Percentiles rank a stretch among this genome's conserved stretches.
Evolutionary conservation across 805 yeast species (phyloP).

Genomic region (Candida peoriensis): DNA sequence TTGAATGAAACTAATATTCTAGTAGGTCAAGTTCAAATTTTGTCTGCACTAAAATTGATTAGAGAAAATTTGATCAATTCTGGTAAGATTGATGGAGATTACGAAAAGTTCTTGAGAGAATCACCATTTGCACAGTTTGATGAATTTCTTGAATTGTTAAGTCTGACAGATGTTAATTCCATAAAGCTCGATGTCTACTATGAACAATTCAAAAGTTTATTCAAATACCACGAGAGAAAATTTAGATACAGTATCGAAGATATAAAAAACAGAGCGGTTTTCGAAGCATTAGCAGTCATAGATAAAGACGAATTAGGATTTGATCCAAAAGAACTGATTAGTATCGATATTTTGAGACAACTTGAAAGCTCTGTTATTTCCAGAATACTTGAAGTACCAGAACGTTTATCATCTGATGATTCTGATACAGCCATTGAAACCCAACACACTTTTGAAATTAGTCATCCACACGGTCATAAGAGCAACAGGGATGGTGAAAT

Average conservation of each 20-base stretch:
- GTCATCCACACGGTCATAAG: too few species aligned
- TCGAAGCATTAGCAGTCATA: constrained; percentile 16
- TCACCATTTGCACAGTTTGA: constrained; percentile 24
- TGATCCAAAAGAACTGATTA: constrained; percentile 4
- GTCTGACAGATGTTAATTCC: constrained; percentile 27
- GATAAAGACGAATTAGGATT: constrained; percentile 21
- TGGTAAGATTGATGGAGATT: constrained; percentile 2
- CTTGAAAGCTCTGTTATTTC: constrained; percentile 47
- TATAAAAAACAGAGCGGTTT: constrained; percentile 15
- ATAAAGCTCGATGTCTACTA: constrained; percentile 24
- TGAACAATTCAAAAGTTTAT: constrained; percentile 21
- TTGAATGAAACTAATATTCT: constrained; percentile 23
- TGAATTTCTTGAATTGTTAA: constrained; percentile 30
- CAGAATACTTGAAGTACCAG: constrained; percentile 62
- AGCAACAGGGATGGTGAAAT: constrained; percentile 6
- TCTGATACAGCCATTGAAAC: background rate
- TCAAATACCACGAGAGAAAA: constrained; percentile 17
- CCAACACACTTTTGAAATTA: too few species aligned
- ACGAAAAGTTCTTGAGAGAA: constrained; percentile 6
- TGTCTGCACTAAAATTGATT: constrained; percentile 14
- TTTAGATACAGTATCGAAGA: constrained; percentile 17
- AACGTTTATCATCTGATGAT: constrained; percentile 9
- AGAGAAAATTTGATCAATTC: constrained; percentile 8
- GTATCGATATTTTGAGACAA: constrained; percentile 15
- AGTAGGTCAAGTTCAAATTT: constrained; percentile 22